Evolutionary conservation across 2,329 filamentous ascomycete species (phyloP), one percentile per base, ranked within the genome.

Genomic region (Penicillium sp.): DNA sequence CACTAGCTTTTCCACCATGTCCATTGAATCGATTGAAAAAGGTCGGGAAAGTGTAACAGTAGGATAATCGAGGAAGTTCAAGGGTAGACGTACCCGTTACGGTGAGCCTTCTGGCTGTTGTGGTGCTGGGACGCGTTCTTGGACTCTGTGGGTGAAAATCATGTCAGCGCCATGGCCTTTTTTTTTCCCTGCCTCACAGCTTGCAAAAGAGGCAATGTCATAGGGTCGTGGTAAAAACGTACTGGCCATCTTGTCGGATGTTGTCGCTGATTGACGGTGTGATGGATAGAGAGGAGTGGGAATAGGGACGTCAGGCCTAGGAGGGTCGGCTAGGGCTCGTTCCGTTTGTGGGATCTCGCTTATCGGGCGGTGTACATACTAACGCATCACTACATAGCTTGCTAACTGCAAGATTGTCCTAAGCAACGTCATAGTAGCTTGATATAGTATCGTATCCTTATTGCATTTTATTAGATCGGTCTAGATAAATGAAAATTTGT

Each of bases 101-200:
- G 88, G 88, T 99, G 94, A 82, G 91, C 92, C 90, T 99, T 99
- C 85, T 89, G 89, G 79, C 86, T 86, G 87, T 94, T 89, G 83
- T 97, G 97, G 84, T 97, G 91, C 86, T 97, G 93, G 75, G 93
- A 97, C 83, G 91, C 95, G 88, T 97, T 97, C 91, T 97, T 97
- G 75, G 94, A 97, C 86, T 97, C 92, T 97, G 77, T 56, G 57
- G 35, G 60, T 55, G 60, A 50, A 67, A 50, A 56, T 51, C 53
- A 61, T 52, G 64, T 72, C 62, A 72, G 69, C 56, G 54, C 63
- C 52, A 46, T 61, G 44, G 53, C 50, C 18, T 29, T 53, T 27
- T 53, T 27, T 52, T 52, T 41, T 56, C 41, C 41, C 38, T 48
- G 31, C 44, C 27, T 52, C 18, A 37, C 23, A 38, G 41, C 34